phyloP scores from a whole-genome alignment of 75 land plant species.

The Pinus tabuliformis region DNA sequence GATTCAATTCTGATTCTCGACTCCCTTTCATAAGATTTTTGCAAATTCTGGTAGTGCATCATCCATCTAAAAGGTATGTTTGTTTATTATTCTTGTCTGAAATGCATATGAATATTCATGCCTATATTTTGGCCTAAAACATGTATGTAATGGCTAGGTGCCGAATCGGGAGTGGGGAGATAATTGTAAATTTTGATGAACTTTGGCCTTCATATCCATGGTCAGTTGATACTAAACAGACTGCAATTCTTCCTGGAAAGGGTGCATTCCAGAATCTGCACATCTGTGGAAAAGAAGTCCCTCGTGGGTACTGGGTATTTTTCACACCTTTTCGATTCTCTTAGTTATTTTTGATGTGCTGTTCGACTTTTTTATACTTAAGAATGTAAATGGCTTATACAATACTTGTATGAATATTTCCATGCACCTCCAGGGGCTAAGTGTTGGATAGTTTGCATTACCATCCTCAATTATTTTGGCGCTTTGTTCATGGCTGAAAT shows the following conservation, averaged over 20 bases:
- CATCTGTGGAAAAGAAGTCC: constrained; percentile 86
- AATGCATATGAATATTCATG: not conserved
- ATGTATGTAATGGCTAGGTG: constrained; percentile 48
- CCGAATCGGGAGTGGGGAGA: constrained; percentile 71
- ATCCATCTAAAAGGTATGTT: constrained; percentile 87
- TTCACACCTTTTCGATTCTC: not conserved
- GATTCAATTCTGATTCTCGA: constrained; percentile 65
- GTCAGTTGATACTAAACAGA: constrained; percentile 17
- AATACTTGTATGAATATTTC: not conserved
- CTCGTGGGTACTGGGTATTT: constrained; percentile 89
- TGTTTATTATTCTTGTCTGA: not conserved
- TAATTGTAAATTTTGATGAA: constrained; percentile 74
- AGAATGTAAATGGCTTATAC: not conserved
- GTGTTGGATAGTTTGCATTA: not conserved
- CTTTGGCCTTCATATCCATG: constrained; percentile 40
- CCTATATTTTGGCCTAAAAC: not conserved
- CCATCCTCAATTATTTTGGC: not conserved
- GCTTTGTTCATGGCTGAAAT: too few species aligned
- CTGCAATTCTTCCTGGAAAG: constrained; percentile 10
- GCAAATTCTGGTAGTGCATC: constrained; percentile 82
- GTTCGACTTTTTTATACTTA: not conserved
- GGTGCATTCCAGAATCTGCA: constrained; percentile 34
- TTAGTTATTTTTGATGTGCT: not conserved
- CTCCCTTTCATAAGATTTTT: constrained; percentile 72
- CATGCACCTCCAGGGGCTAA: not conserved